Base-by-base conservation (phyloP, 2,329 filamentous ascomycete species). In the Ophiostoma ulmi region DNA sequence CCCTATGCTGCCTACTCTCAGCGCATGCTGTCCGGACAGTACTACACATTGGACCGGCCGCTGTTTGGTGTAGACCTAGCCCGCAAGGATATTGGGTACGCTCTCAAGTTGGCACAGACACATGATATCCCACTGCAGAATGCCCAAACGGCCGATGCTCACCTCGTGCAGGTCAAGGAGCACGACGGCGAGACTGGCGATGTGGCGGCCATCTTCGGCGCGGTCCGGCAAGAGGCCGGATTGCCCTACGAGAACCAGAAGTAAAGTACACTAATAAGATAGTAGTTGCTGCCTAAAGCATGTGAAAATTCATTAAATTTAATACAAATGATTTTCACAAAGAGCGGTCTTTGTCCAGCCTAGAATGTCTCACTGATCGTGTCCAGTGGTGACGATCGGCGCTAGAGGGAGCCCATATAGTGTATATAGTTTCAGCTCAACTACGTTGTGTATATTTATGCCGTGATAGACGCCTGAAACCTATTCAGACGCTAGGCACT, bases 11-110 rank as follows among this genome's bases (percentile, higher is more conserved):
- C 87, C 5, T 97, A 97, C 78, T 90, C 88, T 20, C 86, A 85
- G 63, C 86, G 93, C 31, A 91, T 97, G 90, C 77, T 87, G 67
- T 82, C 82, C 0, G 93, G 93, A 0, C 91, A 93, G 75, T 96
- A 96, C 77, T 96, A 96, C 77, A 85, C 87, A 79, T 84, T 90
- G 14, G 87, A 91, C 35, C 90, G 90, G 76, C 93, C 93, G n/a
- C 81, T 95, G 10, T 97, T 97, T 78, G 88, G 88, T 3, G 91
- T 94, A 0, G 90, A 95, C 78, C 82, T 97, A 72, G 93, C 93
- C 6, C 83, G 90, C 73, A 97, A 97, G 78, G 94, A 97, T 81
- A 87, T 89, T 1, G 81, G 88, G 1, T 93, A 97, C 82, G 92
- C 91, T 5, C 81, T 88, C 77, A 82, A 81, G 70, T 76, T 97